Conservation (phyloP, 257 asterid species). For the Ajuga chamaepitys region DNA sequence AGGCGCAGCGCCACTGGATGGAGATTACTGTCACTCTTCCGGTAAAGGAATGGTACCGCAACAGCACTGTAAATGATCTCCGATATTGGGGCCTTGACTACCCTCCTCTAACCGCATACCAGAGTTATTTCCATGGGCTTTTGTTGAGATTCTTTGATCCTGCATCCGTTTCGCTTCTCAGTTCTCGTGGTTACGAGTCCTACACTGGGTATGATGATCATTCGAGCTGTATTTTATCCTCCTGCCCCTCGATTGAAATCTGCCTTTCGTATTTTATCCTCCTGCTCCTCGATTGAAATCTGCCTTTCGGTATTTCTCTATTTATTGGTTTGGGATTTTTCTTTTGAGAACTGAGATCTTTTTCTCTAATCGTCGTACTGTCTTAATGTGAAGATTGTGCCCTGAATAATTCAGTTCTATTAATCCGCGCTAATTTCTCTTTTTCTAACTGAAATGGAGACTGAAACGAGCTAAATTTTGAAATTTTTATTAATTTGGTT, state of each 20-base stretch:
- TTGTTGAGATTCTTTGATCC: constrained; percentile 63
- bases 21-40: constrained; percentile 85
- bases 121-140: constrained; percentile 76
- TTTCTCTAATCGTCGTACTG: not conserved
- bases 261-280: not conserved
- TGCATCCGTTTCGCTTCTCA: constrained; percentile 46
- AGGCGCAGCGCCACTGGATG: constrained; percentile 99
- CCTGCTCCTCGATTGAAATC: not conserved
- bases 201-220: constrained; percentile 59
- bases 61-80: constrained; percentile 68
- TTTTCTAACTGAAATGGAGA: not conserved
- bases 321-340: not conserved
- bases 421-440: not conserved
- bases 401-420: not conserved
- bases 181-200: constrained; percentile 85
- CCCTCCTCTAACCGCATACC: constrained; percentile 91
- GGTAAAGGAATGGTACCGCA: constrained; percentile 72
- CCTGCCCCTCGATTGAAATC: not conserved
- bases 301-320: not conserved
- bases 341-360: not conserved
- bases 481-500: not conserved
- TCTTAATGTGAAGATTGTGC: not conserved
- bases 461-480: not conserved
- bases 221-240: not conserved
- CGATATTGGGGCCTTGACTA: constrained; percentile 93